Evolutionary conservation across 768 basidiomycete species (phyloP).

Genomic region (Coprinopsis strossmayeri): DNA sequence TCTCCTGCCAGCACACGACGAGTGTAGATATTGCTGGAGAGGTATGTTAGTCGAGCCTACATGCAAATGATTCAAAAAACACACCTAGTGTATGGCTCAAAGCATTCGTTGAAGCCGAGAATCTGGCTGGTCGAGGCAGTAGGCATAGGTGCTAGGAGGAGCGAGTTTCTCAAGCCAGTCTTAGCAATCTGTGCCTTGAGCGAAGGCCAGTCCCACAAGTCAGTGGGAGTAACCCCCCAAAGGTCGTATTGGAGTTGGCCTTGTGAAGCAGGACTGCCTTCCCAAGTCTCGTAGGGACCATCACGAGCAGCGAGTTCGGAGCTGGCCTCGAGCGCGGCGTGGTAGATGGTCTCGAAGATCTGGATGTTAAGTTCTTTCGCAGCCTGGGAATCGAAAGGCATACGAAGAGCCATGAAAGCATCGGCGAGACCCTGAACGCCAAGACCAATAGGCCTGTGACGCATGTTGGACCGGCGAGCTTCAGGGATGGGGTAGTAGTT

Average conservation of each 20-base stretch:
- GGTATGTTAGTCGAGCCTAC: constrained; percentile 4
- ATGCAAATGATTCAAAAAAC: too few species aligned
- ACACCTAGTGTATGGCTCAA: constrained; percentile 95
- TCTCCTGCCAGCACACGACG: constrained; percentile 99
- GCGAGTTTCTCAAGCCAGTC: constrained; percentile 83
- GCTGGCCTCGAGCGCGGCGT: constrained; percentile 87
- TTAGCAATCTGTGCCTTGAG: constrained; percentile 82
- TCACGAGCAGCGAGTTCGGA: constrained; percentile 75
- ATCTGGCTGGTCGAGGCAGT: constrained; percentile 99
- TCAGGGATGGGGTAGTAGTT: constrained; percentile 96
- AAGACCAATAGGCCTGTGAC: constrained; percentile 94
- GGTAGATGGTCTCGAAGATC: constrained; percentile 99
- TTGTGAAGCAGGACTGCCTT: constrained; percentile 83
- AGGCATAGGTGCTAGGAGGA: constrained; percentile 95
- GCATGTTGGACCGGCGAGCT: constrained; percentile 89
- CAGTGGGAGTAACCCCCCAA: constrained; percentile 87
- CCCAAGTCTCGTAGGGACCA: constrained; percentile 84
- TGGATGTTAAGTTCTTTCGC: constrained; percentile 87
- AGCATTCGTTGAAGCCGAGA: constrained; percentile 96
- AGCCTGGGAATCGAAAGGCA: constrained; percentile 89
- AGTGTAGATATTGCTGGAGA: constrained; percentile 88
- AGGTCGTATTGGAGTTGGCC: constrained; percentile 92
- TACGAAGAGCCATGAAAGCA: constrained; percentile 92
- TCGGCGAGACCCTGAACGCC: constrained; percentile 98
- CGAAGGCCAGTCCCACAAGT: constrained; percentile 89